A percentile compares a stretch with the other conserved stretches of the same genome.
Conservation (phyloP, 768 basidiomycete genomes). For the Suillus americanus region DNA sequence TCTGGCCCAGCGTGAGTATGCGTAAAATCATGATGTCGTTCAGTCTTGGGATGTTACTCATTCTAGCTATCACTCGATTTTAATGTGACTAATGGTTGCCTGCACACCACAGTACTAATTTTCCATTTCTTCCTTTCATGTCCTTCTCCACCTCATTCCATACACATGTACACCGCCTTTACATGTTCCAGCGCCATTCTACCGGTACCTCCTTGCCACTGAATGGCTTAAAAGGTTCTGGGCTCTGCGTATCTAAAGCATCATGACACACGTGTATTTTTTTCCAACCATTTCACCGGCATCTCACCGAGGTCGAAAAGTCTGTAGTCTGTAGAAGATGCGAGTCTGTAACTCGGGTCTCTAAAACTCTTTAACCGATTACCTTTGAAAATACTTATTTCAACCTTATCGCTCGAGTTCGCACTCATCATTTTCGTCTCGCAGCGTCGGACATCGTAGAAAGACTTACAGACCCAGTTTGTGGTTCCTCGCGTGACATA, state of each 20-base stretch:
- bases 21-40: neutral
- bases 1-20: neutral
- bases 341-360: neutral
- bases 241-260: neutral
- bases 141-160: neutral
- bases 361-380: neutral
- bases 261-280: neutral
- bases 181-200: neutral
- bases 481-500: neutral
- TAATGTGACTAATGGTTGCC: neutral
- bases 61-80: neutral
- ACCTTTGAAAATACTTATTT: neutral
- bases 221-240: neutral
- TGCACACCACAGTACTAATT: neutral
- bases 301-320: neutral
- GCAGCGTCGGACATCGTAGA: neutral
- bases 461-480: neutral
- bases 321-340: too few relatives aligned
- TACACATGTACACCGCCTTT: neutral
- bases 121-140: neutral
- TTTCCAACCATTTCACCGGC: neutral
- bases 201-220: neutral
- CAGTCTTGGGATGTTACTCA: neutral
- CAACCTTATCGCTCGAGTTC: neutral
- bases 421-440: neutral